Conservation (phyloP, 2,329 filamentous ascomycete genomes). For the Scedosporium aurantiacum region DNA sequence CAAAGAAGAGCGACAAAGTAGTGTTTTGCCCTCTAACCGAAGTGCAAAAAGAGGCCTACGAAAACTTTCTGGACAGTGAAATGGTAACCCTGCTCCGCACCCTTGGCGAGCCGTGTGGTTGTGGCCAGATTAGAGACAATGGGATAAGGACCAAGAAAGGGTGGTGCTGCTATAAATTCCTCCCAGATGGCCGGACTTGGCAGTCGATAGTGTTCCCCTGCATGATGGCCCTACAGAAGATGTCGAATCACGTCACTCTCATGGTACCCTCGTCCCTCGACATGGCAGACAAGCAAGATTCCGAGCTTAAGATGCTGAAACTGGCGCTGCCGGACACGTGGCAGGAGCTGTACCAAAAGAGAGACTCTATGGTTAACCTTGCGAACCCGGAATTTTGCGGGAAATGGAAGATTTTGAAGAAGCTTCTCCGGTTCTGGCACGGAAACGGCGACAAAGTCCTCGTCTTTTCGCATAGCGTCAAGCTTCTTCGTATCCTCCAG, state of each 20-base stretch:
- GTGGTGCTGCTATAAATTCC: slow-evolving; percentile 61
- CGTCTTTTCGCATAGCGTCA: slow-evolving; percentile 87
- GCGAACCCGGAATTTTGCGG: slow-evolving; percentile 88
- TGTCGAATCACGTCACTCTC: slow-evolving; percentile 86
- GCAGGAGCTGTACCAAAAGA: slow-evolving; percentile 59
- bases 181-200: slow-evolving; percentile 58
- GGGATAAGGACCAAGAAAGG: slow-evolving; percentile 36
- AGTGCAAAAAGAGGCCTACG: slow-evolving; percentile 71
- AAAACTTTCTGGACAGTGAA: slow-evolving; percentile 61
- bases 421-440: slow-evolving; percentile 82
- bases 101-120: slow-evolving; percentile 58
- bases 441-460: slow-evolving; percentile 85
- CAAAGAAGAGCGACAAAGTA: slow-evolving; percentile 87
- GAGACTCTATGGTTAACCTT: slow-evolving; percentile 69
- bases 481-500: slow-evolving; percentile 71
- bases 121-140: slow-evolving; percentile 41
- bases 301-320: slow-evolving; percentile 63
- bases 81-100: slow-evolving; percentile 58
- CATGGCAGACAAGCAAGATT: slow-evolving; percentile 59
- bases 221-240: slow-evolving; percentile 71
- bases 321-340: slow-evolving; percentile 65
- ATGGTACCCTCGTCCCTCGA: slow-evolving; percentile 62
- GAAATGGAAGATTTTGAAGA: slow-evolving; percentile 88
- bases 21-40: slow-evolving; percentile 89
- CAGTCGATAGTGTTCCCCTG: slow-evolving; percentile 72